Conservation (phyloP, 2,329 filamentous ascomycete species). For the Pseudomassariella vexata region DNA sequence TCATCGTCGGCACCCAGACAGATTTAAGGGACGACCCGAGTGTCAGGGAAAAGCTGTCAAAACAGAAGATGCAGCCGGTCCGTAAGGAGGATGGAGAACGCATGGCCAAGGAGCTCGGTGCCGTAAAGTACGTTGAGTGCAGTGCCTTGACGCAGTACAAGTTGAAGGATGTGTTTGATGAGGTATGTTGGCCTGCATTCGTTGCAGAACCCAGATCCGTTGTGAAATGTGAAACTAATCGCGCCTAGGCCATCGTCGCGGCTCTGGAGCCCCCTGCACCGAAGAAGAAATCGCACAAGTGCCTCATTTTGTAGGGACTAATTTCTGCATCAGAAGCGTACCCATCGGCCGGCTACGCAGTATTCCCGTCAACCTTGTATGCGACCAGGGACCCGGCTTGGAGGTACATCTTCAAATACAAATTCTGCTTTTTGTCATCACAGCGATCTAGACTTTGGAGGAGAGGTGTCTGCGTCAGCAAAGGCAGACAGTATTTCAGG, state of each 20-base stretch:
- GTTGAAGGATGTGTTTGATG: conserved; percentile 98
- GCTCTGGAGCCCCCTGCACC: conserved; percentile 81
- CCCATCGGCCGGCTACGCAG: too few relatives aligned
- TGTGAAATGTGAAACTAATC: conserved; percentile 8
- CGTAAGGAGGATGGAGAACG: conserved; percentile 87
- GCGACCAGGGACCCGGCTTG: too few relatives aligned
- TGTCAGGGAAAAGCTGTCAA: conserved; percentile 84
- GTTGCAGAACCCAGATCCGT: too few relatives aligned
- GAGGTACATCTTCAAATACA: too few relatives aligned
- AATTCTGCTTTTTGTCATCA: conserved; percentile 7
- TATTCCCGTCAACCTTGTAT: too few relatives aligned
- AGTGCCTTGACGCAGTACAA: conserved; percentile 97
- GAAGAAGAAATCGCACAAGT: conserved; percentile 71
- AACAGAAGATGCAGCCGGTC: conserved; percentile 95
- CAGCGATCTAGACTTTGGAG: conserved; percentile 9
- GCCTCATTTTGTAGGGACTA: conserved; percentile 58
- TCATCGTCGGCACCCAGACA: conserved; percentile 96
- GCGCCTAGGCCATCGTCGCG: conserved; percentile 79
- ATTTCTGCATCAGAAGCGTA: background rate
- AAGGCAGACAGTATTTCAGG: conserved; percentile 2
- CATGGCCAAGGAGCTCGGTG: conserved; percentile 96
- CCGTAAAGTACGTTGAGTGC: conserved; percentile 98
- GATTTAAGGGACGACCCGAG: conserved; percentile 86
- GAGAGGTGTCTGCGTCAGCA: too few relatives aligned
- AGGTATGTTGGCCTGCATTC: conserved; percentile 54